Conservation (phyloP, 257 asterid genomes). For the Verbascum thapsus region DNA sequence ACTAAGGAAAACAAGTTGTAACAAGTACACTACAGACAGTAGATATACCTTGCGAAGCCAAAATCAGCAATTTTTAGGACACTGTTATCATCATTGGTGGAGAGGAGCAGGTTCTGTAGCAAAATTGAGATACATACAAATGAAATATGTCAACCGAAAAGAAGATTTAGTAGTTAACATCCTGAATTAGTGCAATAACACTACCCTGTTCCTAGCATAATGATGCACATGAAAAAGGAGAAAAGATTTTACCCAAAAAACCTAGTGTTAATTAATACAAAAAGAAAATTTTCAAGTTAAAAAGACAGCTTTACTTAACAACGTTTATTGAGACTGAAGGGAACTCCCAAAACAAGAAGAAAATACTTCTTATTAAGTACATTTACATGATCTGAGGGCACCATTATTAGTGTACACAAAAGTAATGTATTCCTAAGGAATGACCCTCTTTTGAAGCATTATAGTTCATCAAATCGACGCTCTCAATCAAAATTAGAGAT, state of each 20-base stretch:
- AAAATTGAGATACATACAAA: constrained; percentile 29
- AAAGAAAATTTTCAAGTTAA: not conserved
- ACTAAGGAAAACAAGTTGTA: constrained; percentile 8
- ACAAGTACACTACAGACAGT: constrained; percentile 10
- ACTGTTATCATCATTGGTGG: constrained; percentile 42
- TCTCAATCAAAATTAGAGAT: not conserved
- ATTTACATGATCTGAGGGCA: constrained; percentile 3
- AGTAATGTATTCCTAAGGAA: not conserved
- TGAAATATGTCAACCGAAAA: constrained; percentile 23
- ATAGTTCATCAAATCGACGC: not conserved
- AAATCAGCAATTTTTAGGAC: constrained; percentile 65
- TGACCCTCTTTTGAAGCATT: not conserved
- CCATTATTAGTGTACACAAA: not conserved
- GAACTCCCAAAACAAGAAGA: not conserved
- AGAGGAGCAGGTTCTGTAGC: constrained; percentile 59
- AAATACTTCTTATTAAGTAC: not conserved
- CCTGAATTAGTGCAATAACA: constrained; percentile 1
- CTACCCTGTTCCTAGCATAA: too few relatives aligned
- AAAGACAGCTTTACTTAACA: not conserved
- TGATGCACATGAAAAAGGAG: not conserved
- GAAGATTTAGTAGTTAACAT: constrained; percentile 14
- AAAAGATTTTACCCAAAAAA: not conserved
- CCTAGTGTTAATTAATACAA: not conserved
- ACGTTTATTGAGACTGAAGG: not conserved
- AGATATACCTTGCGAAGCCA: constrained; percentile 79